A percentile compares a stretch with the other conserved stretches of the same genome.
phyloP scores from a whole-genome alignment of 768 basidiomycete species.

The Russula olivacea region DNA sequence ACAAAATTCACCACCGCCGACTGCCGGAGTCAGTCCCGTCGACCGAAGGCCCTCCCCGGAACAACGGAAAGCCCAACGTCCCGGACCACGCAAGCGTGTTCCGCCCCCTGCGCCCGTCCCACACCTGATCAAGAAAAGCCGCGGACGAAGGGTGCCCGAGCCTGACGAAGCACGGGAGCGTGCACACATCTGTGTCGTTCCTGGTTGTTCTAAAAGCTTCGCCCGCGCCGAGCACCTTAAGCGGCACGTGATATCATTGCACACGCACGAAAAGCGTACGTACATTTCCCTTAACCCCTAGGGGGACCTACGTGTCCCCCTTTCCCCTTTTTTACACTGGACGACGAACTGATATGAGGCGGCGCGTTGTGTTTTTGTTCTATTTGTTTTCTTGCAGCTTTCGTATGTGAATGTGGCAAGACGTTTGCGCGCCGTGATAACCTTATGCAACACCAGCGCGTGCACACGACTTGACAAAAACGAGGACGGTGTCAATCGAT shows the following conservation, averaged over 20 bases:
- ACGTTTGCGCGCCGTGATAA: slow-evolving; percentile 73
- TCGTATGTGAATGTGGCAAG: slow-evolving; percentile 63
- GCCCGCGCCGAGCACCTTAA: slow-evolving; percentile 76
- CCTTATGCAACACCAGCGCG: slow-evolving; percentile 64
- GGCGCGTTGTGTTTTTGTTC: not conserved
- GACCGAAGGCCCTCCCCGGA: not conserved
- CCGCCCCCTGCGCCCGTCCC: slow-evolving; percentile 61
- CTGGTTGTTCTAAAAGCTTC: slow-evolving; percentile 75
- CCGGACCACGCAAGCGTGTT: not conserved
- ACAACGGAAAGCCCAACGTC: not conserved
- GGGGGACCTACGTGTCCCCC: not conserved
- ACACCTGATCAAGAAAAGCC: slow-evolving; percentile 72
- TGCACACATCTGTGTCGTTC: slow-evolving; percentile 59
- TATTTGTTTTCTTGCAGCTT: slow-evolving; percentile 34
- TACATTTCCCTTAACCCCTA: slow-evolving; percentile 14
- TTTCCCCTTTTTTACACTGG: not conserved
- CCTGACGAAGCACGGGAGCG: slow-evolving; percentile 35
- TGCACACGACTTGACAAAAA: slow-evolving; percentile 37
- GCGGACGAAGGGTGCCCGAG: slow-evolving; percentile 65
- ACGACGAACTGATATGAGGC: not conserved
- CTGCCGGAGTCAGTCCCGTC: not conserved
- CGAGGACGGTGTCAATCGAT: not conserved
- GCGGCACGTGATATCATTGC: slow-evolving; percentile 72
- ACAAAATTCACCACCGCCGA: not conserved
- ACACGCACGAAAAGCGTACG: slow-evolving; percentile 82